phyloP scores from a whole-genome alignment of 2,329 filamentous ascomycete genomes.

The Chaetomium sp. region DNA sequence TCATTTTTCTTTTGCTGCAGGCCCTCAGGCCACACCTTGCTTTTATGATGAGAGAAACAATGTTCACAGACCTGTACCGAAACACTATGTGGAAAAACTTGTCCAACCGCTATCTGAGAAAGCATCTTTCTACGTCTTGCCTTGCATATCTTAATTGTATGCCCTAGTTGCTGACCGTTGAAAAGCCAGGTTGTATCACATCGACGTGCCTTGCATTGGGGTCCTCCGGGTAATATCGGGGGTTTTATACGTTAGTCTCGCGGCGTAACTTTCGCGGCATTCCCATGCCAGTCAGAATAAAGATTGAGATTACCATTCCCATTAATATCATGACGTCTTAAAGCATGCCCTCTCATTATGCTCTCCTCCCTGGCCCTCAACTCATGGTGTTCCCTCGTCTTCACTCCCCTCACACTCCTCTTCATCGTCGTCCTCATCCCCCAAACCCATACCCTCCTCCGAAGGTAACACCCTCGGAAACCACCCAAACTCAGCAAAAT shows the following conservation, averaged over 20 bases:
- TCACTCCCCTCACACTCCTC: background rate
- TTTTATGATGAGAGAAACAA: slow-evolving; percentile 64
- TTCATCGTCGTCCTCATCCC: slow-evolving; percentile 18
- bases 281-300: too few species aligned
- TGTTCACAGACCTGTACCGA: slow-evolving; percentile 84
- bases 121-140: slow-evolving; percentile 9
- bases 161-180: slow-evolving; percentile 14
- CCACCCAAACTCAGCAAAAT: slow-evolving; percentile 49
- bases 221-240: too few species aligned
- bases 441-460: slow-evolving; percentile 24
- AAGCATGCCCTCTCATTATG: background rate
- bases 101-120: slow-evolving; percentile 79
- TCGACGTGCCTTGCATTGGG: too few species aligned
- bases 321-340: background rate
- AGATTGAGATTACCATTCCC: too few species aligned
- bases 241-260: too few species aligned
- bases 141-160: slow-evolving; percentile 9
- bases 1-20: slow-evolving; percentile 11
- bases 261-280: too few species aligned
- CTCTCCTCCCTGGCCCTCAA: background rate
- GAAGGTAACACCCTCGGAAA: slow-evolving; percentile 47
- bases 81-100: slow-evolving; percentile 59
- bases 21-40: slow-evolving; percentile 26
- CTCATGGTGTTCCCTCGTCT: background rate
- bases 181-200: background rate